Evolutionary conservation across 768 basidiomycete species (phyloP).

Genomic region (Agrocybe praecox): DNA sequence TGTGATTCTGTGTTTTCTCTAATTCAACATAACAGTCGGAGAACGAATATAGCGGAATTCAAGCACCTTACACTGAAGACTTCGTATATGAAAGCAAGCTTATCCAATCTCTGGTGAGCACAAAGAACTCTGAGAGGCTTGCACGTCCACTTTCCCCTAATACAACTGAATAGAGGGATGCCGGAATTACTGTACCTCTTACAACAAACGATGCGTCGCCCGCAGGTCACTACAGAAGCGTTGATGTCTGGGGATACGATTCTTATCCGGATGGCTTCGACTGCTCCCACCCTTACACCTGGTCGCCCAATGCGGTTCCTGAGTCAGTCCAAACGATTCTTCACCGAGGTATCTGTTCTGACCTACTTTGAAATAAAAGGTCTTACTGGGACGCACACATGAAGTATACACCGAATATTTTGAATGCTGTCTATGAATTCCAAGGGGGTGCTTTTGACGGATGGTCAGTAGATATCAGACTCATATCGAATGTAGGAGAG

Average conservation of each 20-base stretch:
- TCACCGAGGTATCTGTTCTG: background rate
- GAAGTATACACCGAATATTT: slow-evolving; percentile 34
- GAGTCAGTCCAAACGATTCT: slow-evolving; percentile 23
- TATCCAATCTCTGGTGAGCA: slow-evolving; percentile 31
- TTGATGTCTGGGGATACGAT: slow-evolving; percentile 54
- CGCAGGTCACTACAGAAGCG: slow-evolving; percentile 44
- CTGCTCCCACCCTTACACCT: slow-evolving; percentile 47
- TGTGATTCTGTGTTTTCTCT: background rate
- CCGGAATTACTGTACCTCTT: slow-evolving; percentile 48
- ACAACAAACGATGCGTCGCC: slow-evolving; percentile 51
- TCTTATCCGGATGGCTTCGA: slow-evolving; percentile 59
- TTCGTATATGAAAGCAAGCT: slow-evolving; percentile 38
- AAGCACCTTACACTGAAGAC: slow-evolving; percentile 40
- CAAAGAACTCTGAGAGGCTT: background rate
- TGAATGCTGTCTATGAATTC: slow-evolving; percentile 46
- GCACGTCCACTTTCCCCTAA: background rate
- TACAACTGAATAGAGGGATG: slow-evolving; percentile 31
- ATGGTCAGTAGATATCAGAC: slow-evolving; percentile 29
- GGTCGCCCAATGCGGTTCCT: slow-evolving; percentile 46
- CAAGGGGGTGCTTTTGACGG: slow-evolving; percentile 57
- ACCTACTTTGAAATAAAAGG: slow-evolving; percentile 15
- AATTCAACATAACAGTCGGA: slow-evolving; percentile 36
- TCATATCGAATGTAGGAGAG: background rate
- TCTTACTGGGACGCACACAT: slow-evolving; percentile 43
- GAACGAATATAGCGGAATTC: slow-evolving; percentile 53